Evolutionary conservation across 306 rosid species (phyloP), one percentile per base, ranked within the genome.

Genomic region (Quercus engelmannii): DNA sequence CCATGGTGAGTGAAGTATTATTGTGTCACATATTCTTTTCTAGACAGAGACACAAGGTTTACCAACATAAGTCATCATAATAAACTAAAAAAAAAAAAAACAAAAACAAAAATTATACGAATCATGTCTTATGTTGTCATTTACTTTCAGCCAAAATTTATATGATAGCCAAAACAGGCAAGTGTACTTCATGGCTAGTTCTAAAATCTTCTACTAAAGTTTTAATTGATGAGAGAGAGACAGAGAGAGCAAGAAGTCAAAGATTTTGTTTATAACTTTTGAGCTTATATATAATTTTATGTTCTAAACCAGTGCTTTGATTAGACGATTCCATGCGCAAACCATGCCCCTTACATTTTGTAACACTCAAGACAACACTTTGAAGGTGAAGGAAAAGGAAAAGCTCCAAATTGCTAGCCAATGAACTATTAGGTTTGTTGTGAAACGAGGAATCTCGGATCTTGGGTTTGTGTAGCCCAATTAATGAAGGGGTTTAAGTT

Each of bases 21-120:
- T 41, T 75, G 10, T 43, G 17, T 71, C 73, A 59, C 21, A 14
- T 79, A 71, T 71, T 41, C 76, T 51, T 58, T 41, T 28, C 70
- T 6, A 23, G 43, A 57, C 23, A 5, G 8, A 31, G 56, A 70
- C 33, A 43, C 26, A 70, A 65, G 28, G 28, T 58, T 31, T 67
- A 68, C 55, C 21, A 35, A 33, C n/a, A 20, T 31, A 35, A 55
- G 11, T 49, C 33, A 77, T 54, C 25, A 9, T 67, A 12, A n/a
- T 15, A 38, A 25, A 21, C 73, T 49, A 49, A 49, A 62, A 75
- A 77, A 51, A 41, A 38, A 1, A 6, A 35, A 6, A 26, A 26
- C 28, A 26, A 26, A 1, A 33, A 5, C 21, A 33, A 5, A 35
- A 41, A 41, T 38, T 41, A 41, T 41, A 41, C 46, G 12, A 8